Evolutionary conservation across 83 land plant genomes (phyloP), one percentile per base, ranked within the genome.

Genomic region (Isoetes engelmannii): DNA sequence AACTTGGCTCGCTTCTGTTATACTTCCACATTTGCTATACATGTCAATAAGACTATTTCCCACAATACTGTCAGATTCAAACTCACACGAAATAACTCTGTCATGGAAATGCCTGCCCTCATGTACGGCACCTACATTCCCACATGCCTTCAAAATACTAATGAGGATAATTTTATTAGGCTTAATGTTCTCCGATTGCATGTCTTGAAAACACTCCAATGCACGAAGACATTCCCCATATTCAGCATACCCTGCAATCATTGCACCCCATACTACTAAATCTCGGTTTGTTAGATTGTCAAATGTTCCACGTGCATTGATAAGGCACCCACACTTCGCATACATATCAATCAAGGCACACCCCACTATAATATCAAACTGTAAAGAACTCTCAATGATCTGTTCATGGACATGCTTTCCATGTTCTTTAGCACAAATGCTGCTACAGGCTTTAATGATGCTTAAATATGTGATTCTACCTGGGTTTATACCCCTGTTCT

Each of bases 371-470:
- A 15, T 12, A 51, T 12, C 54, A 12, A 15, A 51, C 3, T 51
- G 2, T n/a, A 51, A 12, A 12, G 12, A 10, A 3, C 15, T 10
- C 54, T 51, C 15, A 15, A 51, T 51, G 54, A 15, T 51, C 15
- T 51, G n/a, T 3, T 10, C 54, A 51, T 51, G 54, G 15, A 51
- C 15, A 15, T 51, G 15, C 54, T n/a, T 12, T 51, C 54, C 54
- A 10, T 51, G n/a, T 1, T 51, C 54, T n/a, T 0, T 12, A 12
- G 54, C 54, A 12, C n/a, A 0, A 0, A 3, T 10, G 54, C 54
- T 12, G 15, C n/a, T n/a, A 51, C 54, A 51, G 15, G 54, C 65
- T 28, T 63, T 63, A 5, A 63, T 43, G 65, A 17, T 63, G 45
- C 44, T 43, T 6, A 63, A 15, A 6, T 43, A 17, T 21, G 65